Evolutionary conservation across 2,329 filamentous ascomycete genomes (phyloP).

Genomic region (Neofusicoccum parvum): DNA sequence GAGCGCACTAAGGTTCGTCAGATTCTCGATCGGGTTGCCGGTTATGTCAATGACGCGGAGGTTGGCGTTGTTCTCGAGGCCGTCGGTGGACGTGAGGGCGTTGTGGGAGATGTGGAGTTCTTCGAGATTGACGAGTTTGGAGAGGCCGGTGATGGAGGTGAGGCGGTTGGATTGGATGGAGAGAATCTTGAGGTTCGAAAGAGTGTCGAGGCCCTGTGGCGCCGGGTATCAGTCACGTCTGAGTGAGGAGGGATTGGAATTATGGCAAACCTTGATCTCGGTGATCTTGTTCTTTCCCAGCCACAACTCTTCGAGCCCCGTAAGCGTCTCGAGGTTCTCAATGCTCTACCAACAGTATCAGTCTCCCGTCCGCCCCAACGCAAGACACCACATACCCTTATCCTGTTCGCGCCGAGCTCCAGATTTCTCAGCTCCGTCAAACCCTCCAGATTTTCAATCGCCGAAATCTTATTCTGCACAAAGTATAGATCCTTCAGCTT

Average conservation of each 20-base stretch:
- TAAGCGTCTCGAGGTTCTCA: constrained; percentile 76
- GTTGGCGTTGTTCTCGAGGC: constrained; percentile 53
- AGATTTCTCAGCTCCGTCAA: constrained; percentile 76
- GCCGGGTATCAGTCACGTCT: not conserved
- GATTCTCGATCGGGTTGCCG: constrained; percentile 77
- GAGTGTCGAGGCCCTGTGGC: constrained; percentile 63
- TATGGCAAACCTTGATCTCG: constrained; percentile 62
- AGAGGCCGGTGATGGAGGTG: constrained; percentile 73
- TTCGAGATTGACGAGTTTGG: constrained; percentile 74
- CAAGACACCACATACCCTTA: constrained; percentile 52
- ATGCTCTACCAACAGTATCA: constrained; percentile 53
- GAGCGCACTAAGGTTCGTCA: constrained; percentile 71
- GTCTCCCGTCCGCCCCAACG: not conserved
- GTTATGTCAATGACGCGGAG: constrained; percentile 85
- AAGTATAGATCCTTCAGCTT: constrained; percentile 85
- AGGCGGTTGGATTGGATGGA: constrained; percentile 96
- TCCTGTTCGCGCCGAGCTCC: constrained; percentile 89
- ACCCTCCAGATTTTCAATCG: constrained; percentile 80
- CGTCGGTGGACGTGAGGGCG: constrained; percentile 74
- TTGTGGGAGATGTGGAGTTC: constrained; percentile 98
- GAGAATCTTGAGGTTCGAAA: constrained; percentile 81
- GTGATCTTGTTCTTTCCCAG: constrained; percentile 96
- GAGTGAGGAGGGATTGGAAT: not conserved
- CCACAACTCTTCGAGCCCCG: constrained; percentile 86
- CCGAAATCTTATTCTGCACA: constrained; percentile 90